These are phyloP conservation scores for Senecio squalidus DNA, from an alignment of 140 eudicot genomes.

Conservation along the genomic window DNA sequence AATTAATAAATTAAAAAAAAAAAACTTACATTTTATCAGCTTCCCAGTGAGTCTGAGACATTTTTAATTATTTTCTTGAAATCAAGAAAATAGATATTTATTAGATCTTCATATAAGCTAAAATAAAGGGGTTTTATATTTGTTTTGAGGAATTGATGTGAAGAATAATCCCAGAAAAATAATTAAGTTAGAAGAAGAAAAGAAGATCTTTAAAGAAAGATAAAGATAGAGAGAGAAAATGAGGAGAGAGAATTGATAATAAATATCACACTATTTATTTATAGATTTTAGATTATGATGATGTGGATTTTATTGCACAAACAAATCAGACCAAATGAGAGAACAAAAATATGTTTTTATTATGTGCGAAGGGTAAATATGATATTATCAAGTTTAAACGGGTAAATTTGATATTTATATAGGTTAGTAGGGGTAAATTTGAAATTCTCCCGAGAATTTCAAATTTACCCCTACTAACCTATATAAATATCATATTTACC, in stretches of 20 bases:
- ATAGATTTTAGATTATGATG: neutral
- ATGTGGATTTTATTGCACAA: no score
- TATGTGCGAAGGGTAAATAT: no score
- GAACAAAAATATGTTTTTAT: no score
- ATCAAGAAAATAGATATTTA: neutral
- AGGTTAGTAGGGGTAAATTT: no score
- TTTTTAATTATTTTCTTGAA: slow-evolving; percentile 31
- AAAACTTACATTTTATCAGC: slow-evolving; percentile 89
- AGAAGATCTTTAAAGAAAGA: slow-evolving; percentile 23
- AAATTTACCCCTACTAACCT: no score
- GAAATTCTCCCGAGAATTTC: no score
- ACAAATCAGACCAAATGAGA: no score
- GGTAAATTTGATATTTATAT: no score
- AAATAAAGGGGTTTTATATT: neutral
- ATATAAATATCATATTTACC: no score
- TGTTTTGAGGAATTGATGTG: slow-evolving; percentile 19
- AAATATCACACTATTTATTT: neutral
- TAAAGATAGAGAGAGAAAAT: slow-evolving; percentile 11
- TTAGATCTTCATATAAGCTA: slow-evolving; percentile 25
- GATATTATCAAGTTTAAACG: no score
- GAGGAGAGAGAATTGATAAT: slow-evolving; percentile 15
- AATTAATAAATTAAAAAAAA: neutral
- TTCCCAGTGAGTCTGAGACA: slow-evolving; percentile 99
- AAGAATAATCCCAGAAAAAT: slow-evolving; percentile 11
- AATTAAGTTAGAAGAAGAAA: slow-evolving; percentile 19